Base-by-base conservation (phyloP, 495 filamentous ascomycete species). In the Neurospora sp. region DNA sequence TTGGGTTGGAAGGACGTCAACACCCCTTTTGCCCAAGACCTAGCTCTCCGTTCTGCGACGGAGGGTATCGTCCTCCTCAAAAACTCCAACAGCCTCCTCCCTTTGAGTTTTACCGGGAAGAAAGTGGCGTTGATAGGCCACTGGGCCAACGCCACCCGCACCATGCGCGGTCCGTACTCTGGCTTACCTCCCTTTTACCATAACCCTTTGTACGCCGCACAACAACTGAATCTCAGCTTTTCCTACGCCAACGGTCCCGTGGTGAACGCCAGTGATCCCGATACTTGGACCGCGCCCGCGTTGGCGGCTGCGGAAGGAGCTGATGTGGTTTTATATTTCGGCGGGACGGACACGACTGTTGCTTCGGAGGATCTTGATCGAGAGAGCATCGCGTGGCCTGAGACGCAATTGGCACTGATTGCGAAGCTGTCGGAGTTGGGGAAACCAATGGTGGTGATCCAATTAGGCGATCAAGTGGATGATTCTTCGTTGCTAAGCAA, bases 401-500 rank as follows among this genome's bases (percentile, higher is more conserved):
- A 76, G 7, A 73, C 73, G 16, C 84, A 85, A 73, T 62, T 84
- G 12, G 72, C 71, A 9, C 76, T 84, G 10, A 80, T 84, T 37
- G 73, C 75, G 27, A 75, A 82, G 70, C 72, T 85, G 14, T 77
- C 76, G 0, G 74, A 72, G 10, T 72, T 79, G 14, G 75, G 78
- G 0, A 84, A 84, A 74, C 82, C 83, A 10, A 70, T 83, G 20
- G 74, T 83, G 4, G 78, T 84, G 2, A 78, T 83, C 20, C 80
- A 83, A 71, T 77, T 83, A 76, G 88, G 88, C 72, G 86, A 85
- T 2, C 85, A 87, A 76, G 77, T 89, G 18, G 88, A 90, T 72
- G 84, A 83, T 20, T 84, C 85, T 0, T 76, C 85, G 0, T 73
- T 90, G 4, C 79, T 86, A 10, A 72, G 81, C 2, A 76, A 88